phyloP scores from a whole-genome alignment of 371 early-diverging fungal species.

The Mortierella sp. region DNA sequence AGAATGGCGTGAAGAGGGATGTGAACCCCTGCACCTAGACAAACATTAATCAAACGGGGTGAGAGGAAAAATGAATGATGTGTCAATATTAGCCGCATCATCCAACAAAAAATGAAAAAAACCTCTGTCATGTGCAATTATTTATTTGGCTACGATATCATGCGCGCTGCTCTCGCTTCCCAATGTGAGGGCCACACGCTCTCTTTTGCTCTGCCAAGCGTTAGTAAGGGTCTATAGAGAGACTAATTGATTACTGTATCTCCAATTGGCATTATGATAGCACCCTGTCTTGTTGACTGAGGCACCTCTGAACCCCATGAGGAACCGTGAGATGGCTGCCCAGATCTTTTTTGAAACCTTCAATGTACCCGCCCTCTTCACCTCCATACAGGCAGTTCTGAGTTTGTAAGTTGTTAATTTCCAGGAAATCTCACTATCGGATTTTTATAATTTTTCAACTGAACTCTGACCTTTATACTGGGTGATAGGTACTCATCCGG shows the following conservation, averaged over 20 bases:
- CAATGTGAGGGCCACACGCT: not conserved
- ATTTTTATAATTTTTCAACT: not conserved
- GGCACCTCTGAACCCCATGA: conserved; percentile 99
- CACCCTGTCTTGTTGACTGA: conserved; percentile 99
- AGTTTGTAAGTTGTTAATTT: conserved; percentile 46
- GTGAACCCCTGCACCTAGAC: not conserved
- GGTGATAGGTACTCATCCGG: conserved; percentile 76
- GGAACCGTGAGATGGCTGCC: conserved; percentile 99
- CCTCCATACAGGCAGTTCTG: conserved; percentile 91
- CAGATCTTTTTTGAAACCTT: conserved; percentile 99
- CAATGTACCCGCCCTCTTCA: conserved; percentile 99
- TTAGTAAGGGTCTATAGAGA: not conserved
- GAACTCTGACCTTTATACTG: not conserved
- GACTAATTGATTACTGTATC: not conserved
- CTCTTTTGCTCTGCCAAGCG: not conserved
- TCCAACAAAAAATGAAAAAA: conserved; percentile 6
- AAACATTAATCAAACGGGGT: not conserved
- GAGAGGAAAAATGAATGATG: not conserved
- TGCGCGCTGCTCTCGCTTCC: conserved; percentile 25
- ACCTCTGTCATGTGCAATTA: conserved; percentile 37
- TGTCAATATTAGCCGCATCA: conserved; percentile 5
- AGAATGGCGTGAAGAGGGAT: not conserved
- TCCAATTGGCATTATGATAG: conserved; percentile 70
- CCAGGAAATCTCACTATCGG: conserved; percentile 95
- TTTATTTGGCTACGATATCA: conserved; percentile 7